Base-by-base conservation (phyloP, 352 stramenopile genomes). In the Pythium sukuiense region DNA sequence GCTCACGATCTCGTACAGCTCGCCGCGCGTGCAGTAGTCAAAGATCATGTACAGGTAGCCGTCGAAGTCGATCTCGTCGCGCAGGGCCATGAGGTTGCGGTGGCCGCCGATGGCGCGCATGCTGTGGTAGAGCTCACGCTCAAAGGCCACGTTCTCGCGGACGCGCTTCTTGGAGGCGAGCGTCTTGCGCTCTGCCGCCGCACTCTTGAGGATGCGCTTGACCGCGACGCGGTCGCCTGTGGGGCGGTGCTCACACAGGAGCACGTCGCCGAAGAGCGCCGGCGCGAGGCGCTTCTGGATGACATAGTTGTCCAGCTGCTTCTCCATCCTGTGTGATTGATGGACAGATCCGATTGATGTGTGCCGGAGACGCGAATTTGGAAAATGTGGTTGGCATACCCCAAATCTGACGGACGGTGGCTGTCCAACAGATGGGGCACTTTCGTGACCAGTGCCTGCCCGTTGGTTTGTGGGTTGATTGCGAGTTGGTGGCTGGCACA, bases 1-100 rank as follows among this genome's bases (percentile, higher is more conserved):
- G 65, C 81, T 89, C 45, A 95, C 83, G 49, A 93, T 64, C 65
- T 91, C 86, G 73, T 92, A 95, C 29, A 95, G 73, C 65, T 95
- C 86, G 32, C 86, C 86, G 46, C 77, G 73, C 39, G 76, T 65
- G 59, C 82, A 92, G 63, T 79, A 93, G 63, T 91, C 81, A 32
- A 89, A 88, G 6, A 95, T 79, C 49, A 95, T 79, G 71, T 93
- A 90, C 35, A 92, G 43, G 41, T 89, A 92, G 29, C 83, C 85
- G 68, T 92, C 83, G 59, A 88, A 87, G 62, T 90, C 79, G 39
- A 90, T 88, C 66, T 95, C 86, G 35, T 91, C 84, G 58, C 80
- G 81, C 61, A 92, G 70, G 12, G 74, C 71, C 26, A 94, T 78
- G 58, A 94, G 67, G 59, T 92, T 79, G 46, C 61, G 56, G 68